These are phyloP conservation scores for Claviceps quebecensis DNA, from an alignment of 2,329 filamentous ascomycete species.

Conservation along the genomic window DNA sequence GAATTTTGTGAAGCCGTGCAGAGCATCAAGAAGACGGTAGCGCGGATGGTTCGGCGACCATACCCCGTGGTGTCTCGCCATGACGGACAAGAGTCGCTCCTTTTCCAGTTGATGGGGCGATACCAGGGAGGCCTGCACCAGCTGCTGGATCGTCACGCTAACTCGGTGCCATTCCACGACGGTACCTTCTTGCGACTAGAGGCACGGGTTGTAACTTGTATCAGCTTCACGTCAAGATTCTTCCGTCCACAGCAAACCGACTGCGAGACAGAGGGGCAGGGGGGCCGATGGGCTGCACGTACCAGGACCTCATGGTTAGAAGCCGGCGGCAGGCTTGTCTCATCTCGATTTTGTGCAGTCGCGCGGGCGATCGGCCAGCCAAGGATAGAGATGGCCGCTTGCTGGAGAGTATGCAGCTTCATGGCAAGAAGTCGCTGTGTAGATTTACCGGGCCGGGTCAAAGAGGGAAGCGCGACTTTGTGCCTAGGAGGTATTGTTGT, in stretches of 20 bases:
- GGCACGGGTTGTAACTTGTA: not conserved
- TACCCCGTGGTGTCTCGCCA: constrained; percentile 16
- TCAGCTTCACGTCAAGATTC: too few species aligned
- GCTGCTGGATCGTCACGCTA: constrained; percentile 14
- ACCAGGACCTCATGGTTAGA: not conserved
- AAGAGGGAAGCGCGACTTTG: too few species aligned
- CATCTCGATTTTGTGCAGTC: not conserved
- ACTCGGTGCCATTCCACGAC: constrained; percentile 15
- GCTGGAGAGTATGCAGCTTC: not conserved
- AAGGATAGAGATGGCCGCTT: not conserved
- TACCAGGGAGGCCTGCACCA: constrained; percentile 8
- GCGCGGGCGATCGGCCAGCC: not conserved
- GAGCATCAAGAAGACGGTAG: constrained; percentile 25
- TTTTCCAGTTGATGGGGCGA: constrained; percentile 18
- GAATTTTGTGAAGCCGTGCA: constrained; percentile 24
- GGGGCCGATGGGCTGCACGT: not conserved
- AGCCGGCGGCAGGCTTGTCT: not conserved
- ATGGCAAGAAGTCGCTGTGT: not conserved
- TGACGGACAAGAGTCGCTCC: constrained; percentile 14
- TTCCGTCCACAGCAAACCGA: too few species aligned
- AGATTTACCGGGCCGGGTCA: not conserved
- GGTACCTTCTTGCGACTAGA: not conserved
- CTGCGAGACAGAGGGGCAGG: too few species aligned
- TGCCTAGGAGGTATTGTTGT: too few species aligned
- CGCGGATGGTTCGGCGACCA: constrained; percentile 24